Base-by-base conservation (phyloP, 345 rosid genomes). In the Eucalyptus marginata region DNA sequence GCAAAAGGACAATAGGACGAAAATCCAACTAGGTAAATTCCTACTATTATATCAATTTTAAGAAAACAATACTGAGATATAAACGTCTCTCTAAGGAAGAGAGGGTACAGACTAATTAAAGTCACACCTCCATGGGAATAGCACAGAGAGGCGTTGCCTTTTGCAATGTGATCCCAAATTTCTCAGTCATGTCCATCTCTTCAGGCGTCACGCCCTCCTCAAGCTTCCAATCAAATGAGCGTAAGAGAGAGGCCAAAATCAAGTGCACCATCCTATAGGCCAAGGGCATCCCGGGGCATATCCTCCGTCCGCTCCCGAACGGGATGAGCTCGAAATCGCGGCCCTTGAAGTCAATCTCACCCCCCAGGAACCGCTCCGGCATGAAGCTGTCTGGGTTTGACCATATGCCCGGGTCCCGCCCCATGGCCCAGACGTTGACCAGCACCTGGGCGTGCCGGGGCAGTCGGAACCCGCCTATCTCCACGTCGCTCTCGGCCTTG, bases 281-380 rank as follows among this genome's bases (percentile, higher is more conserved):
- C 25, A 91, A 17, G 7, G 86, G 86, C 91, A 91, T 46, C 44
- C 90, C 89, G 3, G 91, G 91, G 50, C 91, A 91, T 7, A 90
- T 90, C 76, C 91, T 91, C 79, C 90, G 87, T n/a, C 92, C 91
- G 7, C 84, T 87, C 11, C 92, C 90, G 40, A 89, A 89, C 1
- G 90, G 90, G 11, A 87, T 87, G 47, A 87, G 80, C 86, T 87
- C 86, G 36, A 89, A 89, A 54, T 81, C 17, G 6, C 43, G 58
- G 52, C 89, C 90, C 62, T 50, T 79, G 27, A 79, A 81, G 59
- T 87, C 89, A 11, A 56, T 49, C 29, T 56, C 33, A 12, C 20
- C 40, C 12, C 33, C 87, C 56, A 87, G 7, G 62, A 89, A 89
- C 27, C 90, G 54, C 43, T 89, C 90, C 11, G 90, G 90, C 22